These are phyloP conservation scores for Carex scoparia DNA, from an alignment of 176 grass and related monocot genomes.

Conservation along the genomic window DNA sequence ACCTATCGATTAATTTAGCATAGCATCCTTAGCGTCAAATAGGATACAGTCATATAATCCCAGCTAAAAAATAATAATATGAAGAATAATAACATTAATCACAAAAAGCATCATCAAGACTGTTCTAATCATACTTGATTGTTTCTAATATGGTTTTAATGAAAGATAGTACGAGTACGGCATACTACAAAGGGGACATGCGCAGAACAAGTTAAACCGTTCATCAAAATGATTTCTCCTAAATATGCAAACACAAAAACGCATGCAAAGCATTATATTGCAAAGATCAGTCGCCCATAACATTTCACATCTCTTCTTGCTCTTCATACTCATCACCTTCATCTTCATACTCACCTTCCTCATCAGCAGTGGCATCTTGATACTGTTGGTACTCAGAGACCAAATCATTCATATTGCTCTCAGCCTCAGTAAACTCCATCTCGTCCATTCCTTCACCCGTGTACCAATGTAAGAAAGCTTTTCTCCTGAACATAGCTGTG, in stretches of 20 bases:
- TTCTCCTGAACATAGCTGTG: slow-evolving; percentile 90
- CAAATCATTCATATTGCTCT: slow-evolving; percentile 91
- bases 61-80: no score
- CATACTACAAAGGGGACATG: no score
- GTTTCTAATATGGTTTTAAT: no score
- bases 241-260: not conserved
- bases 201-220: not conserved
- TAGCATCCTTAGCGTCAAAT: no score
- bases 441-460: slow-evolving; percentile 83
- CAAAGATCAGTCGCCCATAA: not conserved
- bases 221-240: not conserved
- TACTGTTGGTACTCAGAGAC: slow-evolving; percentile 88
- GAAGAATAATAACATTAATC: no score
- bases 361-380: slow-evolving; percentile 60
- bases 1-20: no score
- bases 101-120: not conserved
- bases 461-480: slow-evolving; percentile 94
- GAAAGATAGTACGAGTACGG: no score
- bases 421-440: slow-evolving; percentile 77
- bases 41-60: no score
- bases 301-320: slow-evolving; percentile 15
- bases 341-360: slow-evolving; percentile 55
- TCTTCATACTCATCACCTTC: slow-evolving; percentile 24
- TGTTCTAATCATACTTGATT: not conserved
- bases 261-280: not conserved